Base-by-base conservation (phyloP, 176 grass and related monocot genomes). In the Ensete glaucum region DNA sequence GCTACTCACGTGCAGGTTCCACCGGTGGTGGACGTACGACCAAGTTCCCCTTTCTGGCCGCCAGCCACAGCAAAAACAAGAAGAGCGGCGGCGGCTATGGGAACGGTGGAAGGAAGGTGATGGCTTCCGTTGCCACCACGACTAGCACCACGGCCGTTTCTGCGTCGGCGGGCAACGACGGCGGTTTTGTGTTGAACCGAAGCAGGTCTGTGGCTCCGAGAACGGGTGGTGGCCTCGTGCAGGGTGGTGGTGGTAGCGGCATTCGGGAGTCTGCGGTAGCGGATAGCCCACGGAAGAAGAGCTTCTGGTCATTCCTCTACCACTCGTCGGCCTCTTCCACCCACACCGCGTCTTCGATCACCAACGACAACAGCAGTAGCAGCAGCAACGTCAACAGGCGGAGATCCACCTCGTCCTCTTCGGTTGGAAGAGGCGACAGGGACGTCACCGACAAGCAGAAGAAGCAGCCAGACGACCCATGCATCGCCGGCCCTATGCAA, bases 271-370 rank as follows among this genome's bases (percentile, higher is more conserved):
- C 75, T 27, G 43, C 83, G 71, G 71, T 91, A 54, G 62, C 74
- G 8, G 86, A 99, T 49, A 91, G 88, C 76, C 88, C 96, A 9
- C 76, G 88, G 26, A 99, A 99, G 88, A 99, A 99, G 88, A 91
- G 96, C 81, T 99, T 99, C 23, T 99, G 96, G 96, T 99, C 96
- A 12, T 95, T 99, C 82, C 85, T 99, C 76, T 89, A 94, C 85
- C 81, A 87, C 48, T 79, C 88, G 0, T 80, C 87, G 0, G 85
- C 82, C 53, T 89, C 89, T 11, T 72, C 76, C 3, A 76, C 64
- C 8, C 11, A 70, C 3, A 25, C 62, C 72, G 51, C 85, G 62
- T 83, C 54, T 79, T 83, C 50, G 73, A 64, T 52, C 1, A 57
- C 84, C 15, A 62, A 72, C 79, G 89, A 80, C 34, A 43, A 6